Evolutionary conservation across 148 eudicot species (phyloP).

Genomic region (Rhododendron vialii): DNA sequence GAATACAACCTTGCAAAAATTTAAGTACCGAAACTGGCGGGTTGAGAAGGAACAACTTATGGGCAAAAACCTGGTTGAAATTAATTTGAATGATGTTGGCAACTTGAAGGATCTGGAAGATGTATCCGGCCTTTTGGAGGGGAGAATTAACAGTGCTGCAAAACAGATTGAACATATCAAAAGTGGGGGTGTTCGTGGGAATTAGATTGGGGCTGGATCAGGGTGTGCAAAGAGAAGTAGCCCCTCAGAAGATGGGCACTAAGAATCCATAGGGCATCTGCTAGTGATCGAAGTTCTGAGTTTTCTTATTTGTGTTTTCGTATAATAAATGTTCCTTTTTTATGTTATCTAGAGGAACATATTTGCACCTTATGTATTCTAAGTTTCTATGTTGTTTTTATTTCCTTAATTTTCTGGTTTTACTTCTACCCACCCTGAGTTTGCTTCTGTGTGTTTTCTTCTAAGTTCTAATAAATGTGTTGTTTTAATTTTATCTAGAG

Average conservation of each 20-base stretch:
- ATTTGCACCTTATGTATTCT: not conserved
- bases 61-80: not conserved
- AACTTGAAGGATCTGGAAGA: conserved; percentile 4
- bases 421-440: not conserved
- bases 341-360: not conserved
- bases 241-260: not conserved
- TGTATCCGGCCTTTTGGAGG: not conserved
- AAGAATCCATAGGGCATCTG: not conserved
- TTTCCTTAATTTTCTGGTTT: not conserved
- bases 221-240: not conserved
- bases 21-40: not conserved
- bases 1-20: not conserved
- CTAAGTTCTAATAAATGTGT: not conserved
- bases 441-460: not conserved
- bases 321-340: not conserved
- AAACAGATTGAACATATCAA: not conserved
- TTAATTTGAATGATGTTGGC: not conserved
- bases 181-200: not conserved
- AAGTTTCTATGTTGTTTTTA: not conserved
- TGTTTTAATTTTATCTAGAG: not conserved
- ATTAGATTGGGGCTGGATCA: not conserved
- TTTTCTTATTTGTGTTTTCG: not conserved
- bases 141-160: not conserved
- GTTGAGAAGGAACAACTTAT: conserved; percentile 7
- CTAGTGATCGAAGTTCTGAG: not conserved